Base-by-base conservation (phyloP, 2,329 filamentous ascomycete genomes). In the Chrysoporthe austroafricana region DNA sequence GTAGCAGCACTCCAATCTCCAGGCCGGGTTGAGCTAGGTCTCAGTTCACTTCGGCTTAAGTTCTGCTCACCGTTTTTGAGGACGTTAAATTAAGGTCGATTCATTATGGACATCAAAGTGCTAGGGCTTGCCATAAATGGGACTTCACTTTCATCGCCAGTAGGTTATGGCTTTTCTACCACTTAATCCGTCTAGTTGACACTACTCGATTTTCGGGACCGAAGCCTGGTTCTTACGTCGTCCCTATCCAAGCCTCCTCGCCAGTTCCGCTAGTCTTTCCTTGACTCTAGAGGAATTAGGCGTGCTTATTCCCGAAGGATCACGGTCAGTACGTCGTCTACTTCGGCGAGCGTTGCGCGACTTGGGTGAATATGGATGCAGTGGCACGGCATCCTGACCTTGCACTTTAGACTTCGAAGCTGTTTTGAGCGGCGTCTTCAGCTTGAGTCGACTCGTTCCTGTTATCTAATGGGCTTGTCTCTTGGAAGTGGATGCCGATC, bases 171-270 rank as follows among this genome's bases (percentile, higher is more conserved):
- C 18, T 13, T 3, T 34, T 26, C 63, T 1, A 59, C 1, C 2
- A 21, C 52, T 6, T 42, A 8, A 2, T 57, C 50, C 13, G 50
- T 48, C 3, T 74, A 72, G n/a, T 79, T 81, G 3, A 77, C 74
- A 46, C 79, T 78, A 5, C 78, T 77, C 1, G 79, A 78, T 48
- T 80, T 80, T 0, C 79, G 76, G 0, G 78, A 79, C 0, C 72
- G 65, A 0, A 77, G 60, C 62, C 0, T 72, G 52, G 11, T n/a
- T n/a, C 9, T 50, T 9, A 8, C 54, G 26, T 11, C 8, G 44
- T 32, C 26, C 56, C 9, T 59, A 70, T 14, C 43, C 52, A 16
- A 62, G 42, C 26, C 56, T 56, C 11, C 58, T 18, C 34, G 50
- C 11, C 9, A 62, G 34, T 4, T 39, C 42, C 52, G 63, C 46